Conservation (phyloP, 2,329 filamentous ascomycete genomes). For the Ophiognomonia clavigignenti-juglandacearum region DNA sequence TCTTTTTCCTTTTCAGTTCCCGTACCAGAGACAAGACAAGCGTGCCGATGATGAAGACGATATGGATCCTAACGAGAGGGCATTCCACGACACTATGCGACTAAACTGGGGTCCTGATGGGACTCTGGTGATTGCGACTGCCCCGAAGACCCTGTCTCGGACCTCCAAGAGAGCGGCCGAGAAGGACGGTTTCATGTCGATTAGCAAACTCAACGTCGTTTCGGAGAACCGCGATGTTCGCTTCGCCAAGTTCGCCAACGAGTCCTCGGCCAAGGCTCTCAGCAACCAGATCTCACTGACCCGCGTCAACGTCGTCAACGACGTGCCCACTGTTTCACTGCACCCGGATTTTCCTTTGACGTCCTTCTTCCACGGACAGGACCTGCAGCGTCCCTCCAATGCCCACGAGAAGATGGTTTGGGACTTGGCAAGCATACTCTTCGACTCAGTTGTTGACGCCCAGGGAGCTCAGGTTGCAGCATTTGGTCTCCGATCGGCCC, state of each 20-base stretch:
- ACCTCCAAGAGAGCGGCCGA: slow-evolving; percentile 18
- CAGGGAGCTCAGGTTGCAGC: slow-evolving; percentile 25
- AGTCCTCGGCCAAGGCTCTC: slow-evolving; percentile 51
- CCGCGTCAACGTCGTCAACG: slow-evolving; percentile 47
- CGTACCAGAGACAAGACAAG: slow-evolving; percentile 76
- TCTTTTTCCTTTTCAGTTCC: slow-evolving; percentile 61
- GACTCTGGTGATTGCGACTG: slow-evolving; percentile 49
- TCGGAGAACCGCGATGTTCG: slow-evolving; percentile 61
- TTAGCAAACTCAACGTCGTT: slow-evolving; percentile 53
- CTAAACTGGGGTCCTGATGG: slow-evolving; percentile 76
- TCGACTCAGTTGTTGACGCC: slow-evolving; percentile 54
- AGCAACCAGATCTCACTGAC: slow-evolving; percentile 51
- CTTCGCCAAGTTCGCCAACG: slow-evolving; percentile 58
- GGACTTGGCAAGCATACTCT: slow-evolving; percentile 82
- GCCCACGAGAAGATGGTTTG: slow-evolving; percentile 72
- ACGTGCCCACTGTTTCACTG: slow-evolving; percentile 55
- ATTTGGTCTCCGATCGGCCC: slow-evolving; percentile 26
- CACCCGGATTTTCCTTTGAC: slow-evolving; percentile 41
- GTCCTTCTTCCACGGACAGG: slow-evolving; percentile 38
- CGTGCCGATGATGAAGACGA: slow-evolving; percentile 58
- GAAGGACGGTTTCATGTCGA: slow-evolving; percentile 45
- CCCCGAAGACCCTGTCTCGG: slow-evolving; percentile 12
- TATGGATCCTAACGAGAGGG: slow-evolving; percentile 59
- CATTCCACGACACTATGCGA: slow-evolving; percentile 69
- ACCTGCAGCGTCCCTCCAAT: slow-evolving; percentile 23